Conservation (phyloP, 306 rosid genomes). For the Lotus japonicus region DNA sequence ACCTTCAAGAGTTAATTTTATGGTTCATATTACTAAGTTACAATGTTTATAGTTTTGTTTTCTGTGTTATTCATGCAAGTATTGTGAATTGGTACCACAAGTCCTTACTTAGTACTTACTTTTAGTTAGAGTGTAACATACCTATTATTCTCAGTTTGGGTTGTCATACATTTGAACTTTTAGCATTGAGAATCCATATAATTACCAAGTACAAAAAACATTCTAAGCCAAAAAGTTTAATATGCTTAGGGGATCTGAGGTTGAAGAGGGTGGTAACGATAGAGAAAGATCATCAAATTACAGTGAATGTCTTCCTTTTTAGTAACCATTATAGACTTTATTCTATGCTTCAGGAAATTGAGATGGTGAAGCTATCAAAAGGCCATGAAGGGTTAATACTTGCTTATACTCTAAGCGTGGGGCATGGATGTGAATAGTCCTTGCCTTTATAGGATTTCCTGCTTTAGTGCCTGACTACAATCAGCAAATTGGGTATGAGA, state of each 20-base stretch:
- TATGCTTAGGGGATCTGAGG: neutral
- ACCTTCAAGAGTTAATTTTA: conserved; percentile 37
- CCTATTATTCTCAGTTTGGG: neutral
- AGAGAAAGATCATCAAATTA: neutral
- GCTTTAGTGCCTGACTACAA: neutral
- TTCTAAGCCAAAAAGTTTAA: neutral
- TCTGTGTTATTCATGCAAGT: neutral
- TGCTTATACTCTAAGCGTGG: neutral
- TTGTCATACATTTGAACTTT: neutral
- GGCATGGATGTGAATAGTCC: neutral
- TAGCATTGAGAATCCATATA: neutral
- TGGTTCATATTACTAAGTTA: conserved; percentile 18
- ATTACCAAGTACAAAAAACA: neutral
- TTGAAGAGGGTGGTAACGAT: neutral
- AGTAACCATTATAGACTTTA: neutral
- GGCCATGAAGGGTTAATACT: neutral
- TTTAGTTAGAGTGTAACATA: neutral
- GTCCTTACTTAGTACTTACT: neutral
- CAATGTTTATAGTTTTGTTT: conserved; percentile 2
- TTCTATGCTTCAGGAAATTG: neutral
- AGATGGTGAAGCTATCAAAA: neutral
- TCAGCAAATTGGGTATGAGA: conserved; percentile 1
- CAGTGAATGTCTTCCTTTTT: neutral
- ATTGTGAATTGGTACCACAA: neutral
- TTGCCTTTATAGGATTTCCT: neutral